Conservation (phyloP, 495 filamentous ascomycete genomes). For the Peziza echinospora region DNA sequence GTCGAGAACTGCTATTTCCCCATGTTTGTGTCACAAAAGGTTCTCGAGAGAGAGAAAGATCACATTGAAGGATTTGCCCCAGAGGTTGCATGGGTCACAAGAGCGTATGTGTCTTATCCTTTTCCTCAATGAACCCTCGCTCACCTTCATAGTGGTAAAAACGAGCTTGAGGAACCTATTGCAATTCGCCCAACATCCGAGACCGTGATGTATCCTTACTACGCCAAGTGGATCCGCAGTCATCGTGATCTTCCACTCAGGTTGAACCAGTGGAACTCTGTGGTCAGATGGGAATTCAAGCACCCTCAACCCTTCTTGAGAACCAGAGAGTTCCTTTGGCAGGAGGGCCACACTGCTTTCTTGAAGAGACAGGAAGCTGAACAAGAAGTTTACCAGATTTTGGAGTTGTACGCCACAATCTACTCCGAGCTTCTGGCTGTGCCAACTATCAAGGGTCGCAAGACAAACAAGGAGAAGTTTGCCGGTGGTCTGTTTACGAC, state of each 20-base stretch:
- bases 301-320: slow-evolving; percentile 87
- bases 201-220: slow-evolving; percentile 89
- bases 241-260: slow-evolving; percentile 83
- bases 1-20: slow-evolving; percentile 93
- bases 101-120: slow-evolving; percentile 39
- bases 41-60: slow-evolving; percentile 81
- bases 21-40: slow-evolving; percentile 77
- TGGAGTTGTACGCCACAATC: slow-evolving; percentile 76
- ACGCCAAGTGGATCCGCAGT: slow-evolving; percentile 84
- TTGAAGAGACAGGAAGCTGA: slow-evolving; percentile 53
- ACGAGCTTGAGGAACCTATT: slow-evolving; percentile 78
- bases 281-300: slow-evolving; percentile 97
- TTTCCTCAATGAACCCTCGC: slow-evolving; percentile 4
- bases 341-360: slow-evolving; percentile 95
- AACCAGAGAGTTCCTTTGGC: slow-evolving; percentile 90
- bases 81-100: slow-evolving; percentile 96
- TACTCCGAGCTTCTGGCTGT: slow-evolving; percentile 88
- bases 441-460: slow-evolving; percentile 72
- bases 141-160: slow-evolving; percentile 42
- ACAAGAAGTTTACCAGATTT: slow-evolving; percentile 71
- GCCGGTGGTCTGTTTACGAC: slow-evolving; percentile 90
- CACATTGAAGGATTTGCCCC: slow-evolving; percentile 95
- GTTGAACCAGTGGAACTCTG: slow-evolving; percentile 95
- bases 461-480: slow-evolving; percentile 92
- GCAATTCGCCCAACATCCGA: slow-evolving; percentile 92